These are phyloP conservation scores for Neurospora sp. DNA, from an alignment of 495 filamentous ascomycete genomes.

Conservation along the genomic window DNA sequence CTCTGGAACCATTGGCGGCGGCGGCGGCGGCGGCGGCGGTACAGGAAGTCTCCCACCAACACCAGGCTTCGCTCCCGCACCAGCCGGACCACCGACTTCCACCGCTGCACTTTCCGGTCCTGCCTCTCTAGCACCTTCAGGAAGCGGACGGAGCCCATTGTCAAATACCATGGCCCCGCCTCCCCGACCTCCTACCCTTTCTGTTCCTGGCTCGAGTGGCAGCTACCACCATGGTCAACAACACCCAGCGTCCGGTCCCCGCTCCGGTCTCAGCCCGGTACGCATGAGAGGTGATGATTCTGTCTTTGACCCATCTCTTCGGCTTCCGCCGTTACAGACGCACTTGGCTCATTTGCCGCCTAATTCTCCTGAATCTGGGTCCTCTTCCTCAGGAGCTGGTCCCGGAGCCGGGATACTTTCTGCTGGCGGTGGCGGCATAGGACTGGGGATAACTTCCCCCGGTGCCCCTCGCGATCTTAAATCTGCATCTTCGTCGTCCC, in stretches of 20 bases:
- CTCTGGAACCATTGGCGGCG: not conserved
- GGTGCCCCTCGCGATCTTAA: conserved; percentile 2
- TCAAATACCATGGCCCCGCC: not conserved
- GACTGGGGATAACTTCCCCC: conserved; percentile 12
- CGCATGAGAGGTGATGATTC: not conserved
- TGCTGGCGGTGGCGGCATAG: not conserved
- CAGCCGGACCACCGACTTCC: not conserved
- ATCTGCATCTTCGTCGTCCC: not conserved
- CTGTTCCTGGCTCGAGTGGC: not conserved
- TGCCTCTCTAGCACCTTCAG: not conserved
- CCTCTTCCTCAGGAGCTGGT: not conserved
- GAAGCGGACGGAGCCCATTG: not conserved
- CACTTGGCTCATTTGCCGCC: conserved; percentile 31
- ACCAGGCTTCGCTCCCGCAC: not conserved
- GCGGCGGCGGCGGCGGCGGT: not conserved
- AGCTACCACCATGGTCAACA: not conserved
- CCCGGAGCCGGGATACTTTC: not conserved
- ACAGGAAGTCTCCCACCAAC: not conserved
- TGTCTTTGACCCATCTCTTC: conserved; percentile 34
- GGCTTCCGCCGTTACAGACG: conserved; percentile 53
- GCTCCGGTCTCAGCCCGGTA: not conserved
- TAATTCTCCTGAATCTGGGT: conserved; percentile 7
- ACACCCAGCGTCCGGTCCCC: not conserved
- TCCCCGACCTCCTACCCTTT: not conserved
- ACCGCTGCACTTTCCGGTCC: not conserved